Evolutionary conservation across 2,329 filamentous ascomycete genomes (phyloP).

Genomic region (Dothistroma pini): DNA sequence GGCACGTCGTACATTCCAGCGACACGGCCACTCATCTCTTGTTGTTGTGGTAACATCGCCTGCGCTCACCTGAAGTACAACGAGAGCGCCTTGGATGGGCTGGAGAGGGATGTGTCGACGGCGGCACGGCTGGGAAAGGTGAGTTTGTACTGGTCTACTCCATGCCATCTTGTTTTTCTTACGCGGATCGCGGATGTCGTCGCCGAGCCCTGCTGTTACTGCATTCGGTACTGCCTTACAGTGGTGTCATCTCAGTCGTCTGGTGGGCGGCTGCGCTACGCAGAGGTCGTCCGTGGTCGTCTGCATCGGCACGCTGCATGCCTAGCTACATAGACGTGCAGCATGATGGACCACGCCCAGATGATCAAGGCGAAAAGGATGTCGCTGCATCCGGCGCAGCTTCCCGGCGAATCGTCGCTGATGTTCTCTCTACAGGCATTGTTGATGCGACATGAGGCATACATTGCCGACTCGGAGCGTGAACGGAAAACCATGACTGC

Average conservation of each 20-base stretch:
- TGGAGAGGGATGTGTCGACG: conserved; percentile 83
- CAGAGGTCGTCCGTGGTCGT: conserved; percentile 1
- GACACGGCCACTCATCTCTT: conserved; percentile 38
- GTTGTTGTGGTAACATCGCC: conserved; percentile 80
- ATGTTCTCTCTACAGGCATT: conserved; percentile 78
- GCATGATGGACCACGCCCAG: conserved; percentile 1
- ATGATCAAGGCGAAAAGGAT: not conserved
- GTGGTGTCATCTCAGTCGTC: not conserved
- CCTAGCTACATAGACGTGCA: not conserved
- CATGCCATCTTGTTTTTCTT: not conserved
- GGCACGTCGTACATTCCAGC: conserved; percentile 18
- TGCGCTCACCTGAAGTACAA: conserved; percentile 82
- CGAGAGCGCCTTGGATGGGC: conserved; percentile 67
- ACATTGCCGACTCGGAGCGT: conserved; percentile 86
- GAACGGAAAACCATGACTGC: conserved; percentile 70
- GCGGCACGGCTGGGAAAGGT: conserved; percentile 91
- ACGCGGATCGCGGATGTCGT: not conserved
- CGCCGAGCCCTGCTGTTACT: conserved; percentile 5
- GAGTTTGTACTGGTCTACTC: conserved; percentile 43
- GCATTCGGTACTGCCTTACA: not conserved
- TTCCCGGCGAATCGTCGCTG: conserved; percentile 51
- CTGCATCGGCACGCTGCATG: not conserved
- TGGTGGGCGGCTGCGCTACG: conserved; percentile 2
- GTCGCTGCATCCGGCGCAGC: conserved; percentile 7
- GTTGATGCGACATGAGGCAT: conserved; percentile 86